A percentile compares a stretch with the other conserved stretches of the same genome.
phyloP scores from a whole-genome alignment of 2,329 filamentous ascomycete genomes.

The Monosporascus sp. region DNA sequence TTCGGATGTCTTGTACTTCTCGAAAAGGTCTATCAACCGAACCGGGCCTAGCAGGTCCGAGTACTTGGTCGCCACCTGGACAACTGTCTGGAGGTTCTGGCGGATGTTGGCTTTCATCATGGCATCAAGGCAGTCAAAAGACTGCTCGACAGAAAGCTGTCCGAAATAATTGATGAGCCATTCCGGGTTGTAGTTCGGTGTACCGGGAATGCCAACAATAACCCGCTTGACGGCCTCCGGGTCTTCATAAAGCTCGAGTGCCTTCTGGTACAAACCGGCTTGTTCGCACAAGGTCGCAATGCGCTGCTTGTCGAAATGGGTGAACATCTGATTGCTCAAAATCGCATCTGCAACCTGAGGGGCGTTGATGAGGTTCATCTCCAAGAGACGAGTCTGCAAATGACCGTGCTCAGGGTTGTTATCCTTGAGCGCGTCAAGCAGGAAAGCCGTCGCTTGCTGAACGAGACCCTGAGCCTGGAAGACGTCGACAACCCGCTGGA shows the following conservation, averaged over 20 bases:
- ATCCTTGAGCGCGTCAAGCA: conserved; percentile 90
- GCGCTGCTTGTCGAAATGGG: conserved; percentile 86
- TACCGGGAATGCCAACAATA: conserved; percentile 72
- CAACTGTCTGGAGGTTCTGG: conserved; percentile 90
- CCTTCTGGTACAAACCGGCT: conserved; percentile 78
- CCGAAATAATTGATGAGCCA: conserved; percentile 93
- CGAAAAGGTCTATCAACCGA: conserved; percentile 84
- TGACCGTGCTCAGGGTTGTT: conserved; percentile 91
- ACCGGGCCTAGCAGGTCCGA: conserved; percentile 89
- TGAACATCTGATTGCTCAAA: conserved; percentile 97
- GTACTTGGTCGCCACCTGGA: conserved; percentile 96
- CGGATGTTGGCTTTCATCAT: conserved; percentile 97
- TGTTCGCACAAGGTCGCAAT: conserved; percentile 91
- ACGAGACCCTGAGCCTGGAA: conserved; percentile 98
- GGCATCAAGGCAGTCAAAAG: conserved; percentile 85
- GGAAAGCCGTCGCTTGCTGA: conserved; percentile 95
- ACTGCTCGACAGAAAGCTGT: conserved; percentile 90
- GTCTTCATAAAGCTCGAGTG: conserved; percentile 92
- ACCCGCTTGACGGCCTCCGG: conserved; percentile 85
- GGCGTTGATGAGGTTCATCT: conserved; percentile 97
- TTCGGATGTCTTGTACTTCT: conserved; percentile 96
- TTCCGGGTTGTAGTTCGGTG: conserved; percentile 81
- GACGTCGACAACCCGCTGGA: conserved; percentile 92
- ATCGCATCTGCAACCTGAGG: conserved; percentile 98
- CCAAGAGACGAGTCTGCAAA: conserved; percentile 87